Evolutionary conservation across 2,329 filamentous ascomycete species (phyloP).

Genomic region (Neospermospora avenae): DNA sequence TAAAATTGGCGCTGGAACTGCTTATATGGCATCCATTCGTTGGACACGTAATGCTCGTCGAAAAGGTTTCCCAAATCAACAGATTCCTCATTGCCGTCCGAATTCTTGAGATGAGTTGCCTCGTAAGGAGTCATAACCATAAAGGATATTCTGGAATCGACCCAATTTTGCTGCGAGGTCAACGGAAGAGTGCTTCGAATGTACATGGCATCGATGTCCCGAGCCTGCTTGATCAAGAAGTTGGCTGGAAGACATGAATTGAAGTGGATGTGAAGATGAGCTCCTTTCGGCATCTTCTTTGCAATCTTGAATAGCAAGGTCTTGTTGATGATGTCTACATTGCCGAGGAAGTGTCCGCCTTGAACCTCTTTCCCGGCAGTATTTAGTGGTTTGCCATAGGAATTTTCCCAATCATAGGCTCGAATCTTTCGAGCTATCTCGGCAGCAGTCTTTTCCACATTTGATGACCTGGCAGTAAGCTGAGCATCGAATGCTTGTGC

Average conservation of each 20-base stretch:
- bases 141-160: conserved; percentile 30
- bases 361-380: conserved; percentile 23
- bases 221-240: conserved; percentile 55
- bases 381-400: conserved; percentile 23
- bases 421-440: conserved; percentile 31
- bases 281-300: conserved; percentile 63
- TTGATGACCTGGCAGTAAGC: conserved; percentile 21
- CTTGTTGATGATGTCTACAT: conserved; percentile 49
- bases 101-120: conserved; percentile 28
- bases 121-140: conserved; percentile 32
- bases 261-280: conserved; percentile 73
- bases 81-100: conserved; percentile 21
- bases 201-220: conserved; percentile 60
- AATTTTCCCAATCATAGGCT: conserved; percentile 30
- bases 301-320: conserved; percentile 58
- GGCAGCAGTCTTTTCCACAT: conserved; percentile 30
- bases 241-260: conserved; percentile 66
- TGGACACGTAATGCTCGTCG: conserved; percentile 43
- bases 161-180: conserved; percentile 28
- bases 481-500: conserved; percentile 32
- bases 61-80: conserved; percentile 46
- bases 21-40: conserved; percentile 44
- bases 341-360: conserved; percentile 58
- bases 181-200: conserved; percentile 60
- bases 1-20: conserved; percentile 42